Percentiles rank a stretch among this genome's conserved stretches.
phyloP scores from a whole-genome alignment of 1,284 basidiomycete genomes.

The Tremellales sp. region DNA sequence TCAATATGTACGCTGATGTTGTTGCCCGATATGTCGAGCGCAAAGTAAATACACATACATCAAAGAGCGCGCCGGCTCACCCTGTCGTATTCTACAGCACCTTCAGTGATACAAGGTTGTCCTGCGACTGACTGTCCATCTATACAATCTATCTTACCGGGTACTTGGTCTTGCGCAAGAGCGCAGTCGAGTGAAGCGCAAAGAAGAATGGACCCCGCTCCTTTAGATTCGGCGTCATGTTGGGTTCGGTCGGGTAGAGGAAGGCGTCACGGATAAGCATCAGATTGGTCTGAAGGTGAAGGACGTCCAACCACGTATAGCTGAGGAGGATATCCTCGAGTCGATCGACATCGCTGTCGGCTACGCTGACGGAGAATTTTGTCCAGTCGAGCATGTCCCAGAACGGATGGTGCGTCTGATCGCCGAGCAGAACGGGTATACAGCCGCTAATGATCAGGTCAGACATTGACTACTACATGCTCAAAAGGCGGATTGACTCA shows the following conservation, averaged over 20 bases:
- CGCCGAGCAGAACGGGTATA: constrained; percentile 46
- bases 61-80: too few species aligned
- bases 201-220: constrained; percentile 36
- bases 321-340: constrained; percentile 38
- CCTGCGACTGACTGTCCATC: too few species aligned
- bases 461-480: neutral
- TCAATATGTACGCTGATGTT: too few species aligned
- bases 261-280: constrained; percentile 47
- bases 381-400: constrained; percentile 46
- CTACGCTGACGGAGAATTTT: constrained; percentile 39
- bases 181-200: constrained; percentile 34
- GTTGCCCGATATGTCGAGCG: too few species aligned
- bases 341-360: constrained; percentile 35
- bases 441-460: constrained; percentile 30
- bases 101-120: too few species aligned
- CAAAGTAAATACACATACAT: too few species aligned
- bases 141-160: constrained; percentile 5
- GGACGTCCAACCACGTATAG: constrained; percentile 30
- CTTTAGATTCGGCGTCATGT: constrained; percentile 14
- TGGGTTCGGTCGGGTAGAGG: constrained; percentile 36
- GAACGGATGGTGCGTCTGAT: constrained; percentile 42
- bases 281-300: constrained; percentile 39
- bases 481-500: constrained; percentile 3
- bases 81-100: too few species aligned
- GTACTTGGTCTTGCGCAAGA: constrained; percentile 31